Conservation (phyloP, 305 asterid genomes). For the Salvia sclarea region DNA sequence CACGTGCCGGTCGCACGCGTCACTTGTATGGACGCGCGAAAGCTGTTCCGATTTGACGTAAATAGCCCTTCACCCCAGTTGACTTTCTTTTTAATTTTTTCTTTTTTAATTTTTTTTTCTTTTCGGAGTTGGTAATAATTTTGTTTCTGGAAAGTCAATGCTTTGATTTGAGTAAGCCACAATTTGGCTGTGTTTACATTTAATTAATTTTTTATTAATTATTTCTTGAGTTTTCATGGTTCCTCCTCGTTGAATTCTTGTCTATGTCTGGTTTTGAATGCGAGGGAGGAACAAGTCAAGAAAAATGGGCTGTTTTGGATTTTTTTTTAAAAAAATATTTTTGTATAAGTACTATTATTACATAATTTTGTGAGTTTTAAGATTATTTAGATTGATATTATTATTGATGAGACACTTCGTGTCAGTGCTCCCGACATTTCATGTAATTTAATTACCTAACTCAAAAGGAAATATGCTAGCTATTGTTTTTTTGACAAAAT, state of each 20-base stretch:
- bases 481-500: background rate
- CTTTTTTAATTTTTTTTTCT: no score
- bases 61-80: slow-evolving; percentile 16
- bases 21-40: slow-evolving; percentile 27
- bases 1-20: slow-evolving; percentile 38
- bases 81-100: background rate
- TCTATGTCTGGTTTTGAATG: background rate
- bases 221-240: background rate
- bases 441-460: background rate
- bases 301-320: background rate
- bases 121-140: background rate
- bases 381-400: background rate
- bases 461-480: background rate
- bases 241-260: background rate
- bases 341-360: no score
- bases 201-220: background rate
- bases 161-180: background rate
- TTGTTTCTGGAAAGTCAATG: slow-evolving; percentile 10
- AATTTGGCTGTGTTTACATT: no score
- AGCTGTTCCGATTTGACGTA: slow-evolving; percentile 24
- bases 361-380: background rate
- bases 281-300: background rate
- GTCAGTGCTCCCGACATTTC: no score
- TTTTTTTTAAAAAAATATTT: no score
- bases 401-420: no score